Conservation (phyloP, 768 basidiomycete species). For the Candolleomyces eurysporus region DNA sequence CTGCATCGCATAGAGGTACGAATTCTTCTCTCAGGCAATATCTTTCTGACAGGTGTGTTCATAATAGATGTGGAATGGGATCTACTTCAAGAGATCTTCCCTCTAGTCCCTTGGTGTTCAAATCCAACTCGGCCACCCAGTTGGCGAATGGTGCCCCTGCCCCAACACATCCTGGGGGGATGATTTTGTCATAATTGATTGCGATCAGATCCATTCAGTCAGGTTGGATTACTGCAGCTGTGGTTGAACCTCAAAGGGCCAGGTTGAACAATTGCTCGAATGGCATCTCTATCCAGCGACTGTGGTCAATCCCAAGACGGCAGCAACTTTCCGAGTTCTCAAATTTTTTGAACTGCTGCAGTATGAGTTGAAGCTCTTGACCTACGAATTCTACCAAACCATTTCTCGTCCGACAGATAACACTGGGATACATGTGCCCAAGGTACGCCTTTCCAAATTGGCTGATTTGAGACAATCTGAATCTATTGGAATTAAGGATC, state of each 20-base stretch:
- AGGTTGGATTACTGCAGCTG: not conserved
- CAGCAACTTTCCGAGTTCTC: not conserved
- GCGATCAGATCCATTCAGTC: not conserved
- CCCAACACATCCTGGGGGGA: not conserved
- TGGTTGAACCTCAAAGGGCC: not conserved
- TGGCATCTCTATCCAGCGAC: not conserved
- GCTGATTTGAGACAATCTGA: too few relatives aligned
- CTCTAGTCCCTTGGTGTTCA: not conserved
- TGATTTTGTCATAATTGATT: not conserved
- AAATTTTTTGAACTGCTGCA: not conserved
- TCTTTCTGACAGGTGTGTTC: not conserved
- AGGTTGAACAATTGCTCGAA: not conserved
- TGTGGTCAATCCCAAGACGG: not conserved
- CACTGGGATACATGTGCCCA: constrained; percentile 13
- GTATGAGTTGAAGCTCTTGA: constrained; percentile 21
- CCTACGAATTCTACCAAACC: constrained; percentile 24
- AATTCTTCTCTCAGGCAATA: not conserved
- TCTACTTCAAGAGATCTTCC: not conserved
- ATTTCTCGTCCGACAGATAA: constrained; percentile 23
- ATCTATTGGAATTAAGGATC: constrained; percentile 15
- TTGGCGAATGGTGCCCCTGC: not conserved
- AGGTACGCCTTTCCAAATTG: constrained; percentile 4
- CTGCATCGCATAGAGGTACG: not conserved
- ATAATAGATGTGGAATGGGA: not conserved
- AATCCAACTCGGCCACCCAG: not conserved